A percentile compares a stretch with the other conserved stretches of the same genome.
phyloP scores from a whole-genome alignment of 2,329 filamentous ascomycete species.

The Penicillium sp. region DNA sequence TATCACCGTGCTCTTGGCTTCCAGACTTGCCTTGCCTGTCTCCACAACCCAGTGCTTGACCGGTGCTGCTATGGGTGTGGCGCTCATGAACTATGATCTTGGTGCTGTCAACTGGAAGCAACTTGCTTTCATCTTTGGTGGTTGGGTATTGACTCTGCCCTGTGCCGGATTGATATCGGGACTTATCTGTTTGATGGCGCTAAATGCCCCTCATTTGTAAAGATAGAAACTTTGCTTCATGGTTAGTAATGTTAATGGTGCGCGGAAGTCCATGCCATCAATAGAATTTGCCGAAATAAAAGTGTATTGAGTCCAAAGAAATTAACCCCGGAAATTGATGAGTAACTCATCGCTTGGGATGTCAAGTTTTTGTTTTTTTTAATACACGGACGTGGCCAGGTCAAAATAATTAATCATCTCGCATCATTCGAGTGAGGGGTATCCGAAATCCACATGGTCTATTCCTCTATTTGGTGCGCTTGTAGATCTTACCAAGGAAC shows the following conservation, averaged over 20 bases:
- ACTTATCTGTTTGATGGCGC: constrained; percentile 42
- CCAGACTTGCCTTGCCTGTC: constrained; percentile 36
- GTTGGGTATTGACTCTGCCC: constrained; percentile 50
- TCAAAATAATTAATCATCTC: neutral
- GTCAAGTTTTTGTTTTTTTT: neutral
- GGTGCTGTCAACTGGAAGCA: constrained; percentile 49
- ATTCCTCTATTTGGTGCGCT: constrained; percentile 79
- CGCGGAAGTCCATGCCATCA: neutral
- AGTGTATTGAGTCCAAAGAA: neutral
- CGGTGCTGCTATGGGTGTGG: constrained; percentile 39
- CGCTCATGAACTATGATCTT: constrained; percentile 39
- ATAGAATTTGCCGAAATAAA: neutral
- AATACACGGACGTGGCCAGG: neutral
- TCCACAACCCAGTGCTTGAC: constrained; percentile 43
- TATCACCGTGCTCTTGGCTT: constrained; percentile 41
- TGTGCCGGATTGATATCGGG: constrained; percentile 45
- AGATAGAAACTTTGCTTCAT: neutral
- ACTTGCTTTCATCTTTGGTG: constrained; percentile 45
- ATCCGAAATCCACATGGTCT: constrained; percentile 10
- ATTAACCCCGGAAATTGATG: neutral
- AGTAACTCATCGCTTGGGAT: neutral
- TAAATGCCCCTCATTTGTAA: constrained; percentile 44
- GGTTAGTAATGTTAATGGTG: neutral
- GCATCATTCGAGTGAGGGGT: constrained; percentile 13
- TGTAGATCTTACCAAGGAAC: constrained; percentile 97